Evolutionary conservation across 768 basidiomycete species (phyloP), one percentile per base, ranked within the genome.

Genomic region (Serpula lacrymans): DNA sequence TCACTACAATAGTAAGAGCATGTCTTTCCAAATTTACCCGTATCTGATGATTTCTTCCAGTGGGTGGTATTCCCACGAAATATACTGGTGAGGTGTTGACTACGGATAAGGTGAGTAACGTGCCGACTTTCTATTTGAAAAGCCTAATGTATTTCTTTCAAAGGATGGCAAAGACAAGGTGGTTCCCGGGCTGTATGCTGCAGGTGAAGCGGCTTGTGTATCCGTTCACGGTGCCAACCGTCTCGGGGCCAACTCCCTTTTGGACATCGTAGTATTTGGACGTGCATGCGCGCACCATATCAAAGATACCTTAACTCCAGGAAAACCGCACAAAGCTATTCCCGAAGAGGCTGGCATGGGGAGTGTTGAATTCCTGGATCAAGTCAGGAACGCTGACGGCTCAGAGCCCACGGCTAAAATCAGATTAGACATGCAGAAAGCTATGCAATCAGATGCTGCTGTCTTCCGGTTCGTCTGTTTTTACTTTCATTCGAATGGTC

Each of bases 181-280:
- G 43, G 96, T 99, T 22, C 93, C 94, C 39, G 96, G 96, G 51
- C 74, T 99, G 3, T 99, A 98, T 65, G 96, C 96, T 44, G 96
- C 96, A 46, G 96, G 96, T 52, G 96, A 99, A 69, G 96, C 95
- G 39, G 96, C 96, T 6, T 97, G 91, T 52, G 96, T 98, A 23
- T 99, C 96, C 14, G 96, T 99, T 14, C 96, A 99, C 55, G 96
- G 96, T 49, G 96, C 96, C 49, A 99, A 99, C 74, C 93, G 96
- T 66, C 86, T 99, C 39, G 96, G 96, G 54, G 96, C 96, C 59
- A 99, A 99, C 77, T 99, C 96, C 16, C 82, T 99, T 20, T 74
- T 99, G 51, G 96, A 98, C 63, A 96, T 98, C 52, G 96, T 98
- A 63, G 96, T 98, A 51, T 99, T 98, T 55, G 96, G 96, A 53